Evolutionary conservation across 2,329 filamentous ascomycete species (phyloP).

Genomic region (Ceratocystis harringtonii): DNA sequence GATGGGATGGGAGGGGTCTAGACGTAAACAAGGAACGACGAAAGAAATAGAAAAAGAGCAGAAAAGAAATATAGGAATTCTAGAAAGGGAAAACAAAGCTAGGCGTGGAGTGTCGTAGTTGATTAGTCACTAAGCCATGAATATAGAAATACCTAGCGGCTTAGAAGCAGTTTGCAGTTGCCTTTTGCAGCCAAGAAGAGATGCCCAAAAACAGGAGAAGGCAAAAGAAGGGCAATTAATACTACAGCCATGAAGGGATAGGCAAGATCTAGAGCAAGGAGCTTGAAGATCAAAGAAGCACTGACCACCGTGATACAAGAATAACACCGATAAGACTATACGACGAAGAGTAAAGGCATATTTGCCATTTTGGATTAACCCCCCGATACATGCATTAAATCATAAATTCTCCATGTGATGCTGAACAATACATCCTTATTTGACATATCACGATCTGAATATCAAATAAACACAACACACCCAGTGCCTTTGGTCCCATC

Average conservation of each 20-base stretch:
- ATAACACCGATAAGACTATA: neutral
- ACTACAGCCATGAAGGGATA: neutral
- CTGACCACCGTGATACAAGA: neutral
- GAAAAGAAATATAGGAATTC: neutral
- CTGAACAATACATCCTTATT: neutral
- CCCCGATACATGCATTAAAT: conserved; percentile 5
- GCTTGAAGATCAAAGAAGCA: neutral
- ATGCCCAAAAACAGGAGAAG: neutral
- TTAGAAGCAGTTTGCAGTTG: neutral
- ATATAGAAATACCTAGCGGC: neutral
- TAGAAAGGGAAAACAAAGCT: neutral
- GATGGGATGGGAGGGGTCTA: neutral
- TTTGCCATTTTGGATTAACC: neutral
- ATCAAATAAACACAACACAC: neutral
- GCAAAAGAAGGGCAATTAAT: neutral
- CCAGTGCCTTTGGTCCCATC: neutral
- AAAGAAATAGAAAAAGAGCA: neutral
- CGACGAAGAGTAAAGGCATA: neutral
- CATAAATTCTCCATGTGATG: conserved; percentile 10
- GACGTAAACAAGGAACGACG: neutral
- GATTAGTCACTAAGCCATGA: neutral
- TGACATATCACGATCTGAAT: neutral
- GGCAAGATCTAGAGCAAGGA: neutral
- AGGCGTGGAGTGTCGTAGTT: neutral
- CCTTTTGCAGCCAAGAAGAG: neutral